Percentiles rank a stretch among this genome's conserved stretches.
phyloP scores from a whole-genome alignment of 495 filamentous ascomycete species.

The Neurospora sp. region DNA sequence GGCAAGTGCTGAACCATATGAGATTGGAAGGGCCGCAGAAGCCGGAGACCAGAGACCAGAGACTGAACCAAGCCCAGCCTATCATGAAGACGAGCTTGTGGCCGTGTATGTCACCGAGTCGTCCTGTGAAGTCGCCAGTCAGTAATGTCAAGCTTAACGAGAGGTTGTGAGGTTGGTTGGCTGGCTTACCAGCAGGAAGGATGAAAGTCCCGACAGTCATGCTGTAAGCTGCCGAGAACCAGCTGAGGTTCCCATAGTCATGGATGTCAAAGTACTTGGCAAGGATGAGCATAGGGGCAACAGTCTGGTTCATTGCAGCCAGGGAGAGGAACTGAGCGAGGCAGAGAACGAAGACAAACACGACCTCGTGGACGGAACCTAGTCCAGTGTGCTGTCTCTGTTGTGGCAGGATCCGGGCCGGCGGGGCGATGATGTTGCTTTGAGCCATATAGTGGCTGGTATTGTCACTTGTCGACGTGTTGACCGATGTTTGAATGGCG shows the following conservation, averaged over 20 bases:
- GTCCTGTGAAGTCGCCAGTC: slow-evolving; percentile 23
- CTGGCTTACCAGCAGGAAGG: slow-evolving; percentile 31
- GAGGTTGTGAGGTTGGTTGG: not conserved
- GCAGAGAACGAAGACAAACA: slow-evolving; percentile 10
- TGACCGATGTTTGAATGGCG: not conserved
- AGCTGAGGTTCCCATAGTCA: slow-evolving; percentile 33
- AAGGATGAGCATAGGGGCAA: slow-evolving; percentile 23
- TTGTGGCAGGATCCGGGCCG: not conserved
- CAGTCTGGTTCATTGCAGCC: slow-evolving; percentile 14
- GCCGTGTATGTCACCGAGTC: slow-evolving; percentile 56
- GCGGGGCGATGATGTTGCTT: not conserved
- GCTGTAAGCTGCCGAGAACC: slow-evolving; percentile 41
- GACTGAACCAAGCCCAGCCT: slow-evolving; percentile 51
- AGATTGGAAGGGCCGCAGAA: slow-evolving; percentile 23
- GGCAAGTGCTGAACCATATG: slow-evolving; percentile 46
- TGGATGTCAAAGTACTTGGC: slow-evolving; percentile 31
- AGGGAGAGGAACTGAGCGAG: slow-evolving; percentile 14
- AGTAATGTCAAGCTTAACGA: not conserved
- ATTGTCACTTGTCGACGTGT: not conserved
- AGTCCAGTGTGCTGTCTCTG: not conserved
- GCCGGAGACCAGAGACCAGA: slow-evolving; percentile 52
- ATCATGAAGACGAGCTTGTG: slow-evolving; percentile 50
- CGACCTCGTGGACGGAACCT: not conserved
- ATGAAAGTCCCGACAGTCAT: slow-evolving; percentile 57
- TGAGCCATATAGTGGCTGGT: not conserved